These are phyloP conservation scores for Vaccinium darrowii DNA, from an alignment of 148 eudicot genomes.

Conservation along the genomic window DNA sequence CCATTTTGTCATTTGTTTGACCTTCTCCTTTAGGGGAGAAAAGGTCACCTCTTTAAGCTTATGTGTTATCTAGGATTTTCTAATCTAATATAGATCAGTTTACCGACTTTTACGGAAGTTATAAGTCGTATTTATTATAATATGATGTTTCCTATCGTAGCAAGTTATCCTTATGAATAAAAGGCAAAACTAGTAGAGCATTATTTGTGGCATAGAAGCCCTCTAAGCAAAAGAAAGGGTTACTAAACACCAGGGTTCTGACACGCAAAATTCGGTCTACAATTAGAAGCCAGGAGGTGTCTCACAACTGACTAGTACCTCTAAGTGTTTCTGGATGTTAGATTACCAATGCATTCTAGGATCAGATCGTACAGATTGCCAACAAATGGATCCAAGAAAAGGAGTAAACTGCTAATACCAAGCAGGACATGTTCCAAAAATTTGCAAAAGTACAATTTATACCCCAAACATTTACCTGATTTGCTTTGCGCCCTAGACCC, in stretches of 20 bases:
- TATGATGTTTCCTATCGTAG: neutral
- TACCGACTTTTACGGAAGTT: neutral
- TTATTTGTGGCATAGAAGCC: neutral
- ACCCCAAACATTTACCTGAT: conserved; percentile 49
- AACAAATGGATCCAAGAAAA: neutral
- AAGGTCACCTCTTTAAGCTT: neutral
- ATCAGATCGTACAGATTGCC: neutral
- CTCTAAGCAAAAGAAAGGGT: neutral
- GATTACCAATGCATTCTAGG: neutral
- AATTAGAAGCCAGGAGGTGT: neutral
- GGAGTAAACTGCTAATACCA: neutral
- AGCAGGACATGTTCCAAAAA: neutral
- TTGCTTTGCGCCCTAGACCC: conserved; percentile 91
- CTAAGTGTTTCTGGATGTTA: neutral
- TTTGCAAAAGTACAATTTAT: neutral
- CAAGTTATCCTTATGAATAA: neutral
- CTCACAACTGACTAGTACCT: neutral
- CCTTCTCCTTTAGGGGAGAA: neutral
- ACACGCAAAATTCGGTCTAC: neutral
- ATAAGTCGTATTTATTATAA: neutral
- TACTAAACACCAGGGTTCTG: neutral
- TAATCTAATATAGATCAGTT: neutral
- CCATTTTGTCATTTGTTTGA: neutral
- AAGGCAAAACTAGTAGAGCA: neutral
- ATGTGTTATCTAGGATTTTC: neutral